phyloP scores from a whole-genome alignment of 495 filamentous ascomycete genomes.

The Aspergillus sclerotiicarbonarius region DNA sequence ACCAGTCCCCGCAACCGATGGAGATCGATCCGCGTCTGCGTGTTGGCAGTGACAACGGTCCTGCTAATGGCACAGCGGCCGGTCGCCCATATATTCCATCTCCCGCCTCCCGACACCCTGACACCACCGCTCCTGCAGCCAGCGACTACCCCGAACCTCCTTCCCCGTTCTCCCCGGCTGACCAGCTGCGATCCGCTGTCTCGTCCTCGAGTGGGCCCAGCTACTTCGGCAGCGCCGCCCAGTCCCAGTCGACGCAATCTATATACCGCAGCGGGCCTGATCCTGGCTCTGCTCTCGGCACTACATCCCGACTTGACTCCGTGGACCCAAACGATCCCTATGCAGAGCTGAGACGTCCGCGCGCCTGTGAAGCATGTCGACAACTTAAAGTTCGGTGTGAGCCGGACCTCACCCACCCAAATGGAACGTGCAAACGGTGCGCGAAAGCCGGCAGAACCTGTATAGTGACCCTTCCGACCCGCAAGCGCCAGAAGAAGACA shows the following conservation, averaged over 20 bases:
- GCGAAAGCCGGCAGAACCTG: slow-evolving; percentile 78
- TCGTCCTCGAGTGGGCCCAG: slow-evolving; percentile 2
- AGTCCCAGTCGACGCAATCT: slow-evolving; percentile 6
- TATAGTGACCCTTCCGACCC: slow-evolving; percentile 74
- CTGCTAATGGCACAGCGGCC: slow-evolving; percentile 16
- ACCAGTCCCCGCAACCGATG: slow-evolving; percentile 27
- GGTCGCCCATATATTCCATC: slow-evolving; percentile 14
- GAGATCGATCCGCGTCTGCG: slow-evolving; percentile 36
- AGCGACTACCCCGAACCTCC: slow-evolving; percentile 34
- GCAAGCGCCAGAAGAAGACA: slow-evolving; percentile 91
- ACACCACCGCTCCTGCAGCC: slow-evolving; percentile 10
- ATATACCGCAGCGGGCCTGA: background rate
- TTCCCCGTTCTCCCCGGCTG: slow-evolving; percentile 17
- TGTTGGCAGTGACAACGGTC: slow-evolving; percentile 15
- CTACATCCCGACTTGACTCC: slow-evolving; percentile 7
- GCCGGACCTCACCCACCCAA: slow-evolving; percentile 51
- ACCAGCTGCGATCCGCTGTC: slow-evolving; percentile 6
- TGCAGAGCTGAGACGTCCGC: slow-evolving; percentile 68
- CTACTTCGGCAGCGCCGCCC: slow-evolving; percentile 6
- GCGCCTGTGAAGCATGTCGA: slow-evolving; percentile 92
- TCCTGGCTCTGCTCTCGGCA: background rate
- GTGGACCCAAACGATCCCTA: slow-evolving; percentile 37
- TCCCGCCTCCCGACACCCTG: slow-evolving; percentile 15
- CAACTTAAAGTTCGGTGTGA: slow-evolving; percentile 90
- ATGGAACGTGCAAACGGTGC: slow-evolving; percentile 79